Evolutionary conservation across 2,329 filamentous ascomycete species (phyloP).

Genomic region (Fusarium paranaense): DNA sequence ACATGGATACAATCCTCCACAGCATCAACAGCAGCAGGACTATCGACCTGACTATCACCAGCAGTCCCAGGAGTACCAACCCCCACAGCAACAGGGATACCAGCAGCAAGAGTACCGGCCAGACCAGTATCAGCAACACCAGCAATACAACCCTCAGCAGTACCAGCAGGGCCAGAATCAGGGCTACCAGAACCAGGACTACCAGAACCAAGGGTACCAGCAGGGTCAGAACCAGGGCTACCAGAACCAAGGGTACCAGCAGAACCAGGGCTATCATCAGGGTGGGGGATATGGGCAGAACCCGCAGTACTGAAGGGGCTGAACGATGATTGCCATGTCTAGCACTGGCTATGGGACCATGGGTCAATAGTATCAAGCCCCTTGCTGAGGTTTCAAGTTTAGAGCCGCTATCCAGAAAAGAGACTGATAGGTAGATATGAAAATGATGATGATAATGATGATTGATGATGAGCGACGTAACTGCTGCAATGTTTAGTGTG

Average conservation of each 20-base stretch:
- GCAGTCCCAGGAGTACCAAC: constrained; percentile 25
- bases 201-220: constrained; percentile 26
- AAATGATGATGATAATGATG: background rate
- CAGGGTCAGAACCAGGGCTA: constrained; percentile 35
- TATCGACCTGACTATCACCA: constrained; percentile 19
- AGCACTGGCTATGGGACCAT: background rate
- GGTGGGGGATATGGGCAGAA: constrained; percentile 35
- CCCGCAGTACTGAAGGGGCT: constrained; percentile 22
- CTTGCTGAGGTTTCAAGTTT: background rate
- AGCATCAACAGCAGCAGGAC: constrained; percentile 15
- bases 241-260: constrained; percentile 23
- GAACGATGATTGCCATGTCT: background rate
- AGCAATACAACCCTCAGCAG: constrained; percentile 20
- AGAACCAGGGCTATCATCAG: constrained; percentile 32
- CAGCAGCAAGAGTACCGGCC: constrained; percentile 37
- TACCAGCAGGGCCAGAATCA: constrained; percentile 27
- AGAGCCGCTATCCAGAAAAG: background rate
- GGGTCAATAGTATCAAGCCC: background rate
- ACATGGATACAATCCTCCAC: constrained; percentile 30
- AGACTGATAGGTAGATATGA: background rate
- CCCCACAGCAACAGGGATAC: constrained; percentile 24
- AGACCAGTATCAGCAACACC: constrained; percentile 30
- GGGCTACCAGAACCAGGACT: constrained; percentile 36
- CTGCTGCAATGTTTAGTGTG: background rate
- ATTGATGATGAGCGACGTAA: background rate